Percentiles rank a stretch among this genome's conserved stretches.
These are phyloP conservation scores for Sphagnum magellanicum DNA, from an alignment of 228 moss, liverwort and hornwort genomes.

Conservation along the genomic window DNA sequence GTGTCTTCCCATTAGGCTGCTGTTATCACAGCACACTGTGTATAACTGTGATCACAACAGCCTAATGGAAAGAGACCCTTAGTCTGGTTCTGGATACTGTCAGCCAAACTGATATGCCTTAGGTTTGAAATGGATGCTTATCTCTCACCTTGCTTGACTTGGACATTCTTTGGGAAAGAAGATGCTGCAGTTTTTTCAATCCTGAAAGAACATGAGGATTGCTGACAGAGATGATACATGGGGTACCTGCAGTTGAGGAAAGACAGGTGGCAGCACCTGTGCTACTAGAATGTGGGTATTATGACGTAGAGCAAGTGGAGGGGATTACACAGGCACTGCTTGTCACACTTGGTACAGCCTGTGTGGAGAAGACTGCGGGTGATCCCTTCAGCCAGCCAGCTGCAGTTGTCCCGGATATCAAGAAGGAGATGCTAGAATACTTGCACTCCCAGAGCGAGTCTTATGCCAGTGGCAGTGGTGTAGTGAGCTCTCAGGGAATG, in stretches of 20 bases:
- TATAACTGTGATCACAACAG: too few relatives aligned
- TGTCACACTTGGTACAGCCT: constrained; percentile 70
- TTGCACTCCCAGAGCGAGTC: constrained; percentile 75
- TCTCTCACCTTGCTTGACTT: background rate
- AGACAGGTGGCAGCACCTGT: constrained; percentile 20
- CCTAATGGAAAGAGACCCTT: constrained; percentile 2
- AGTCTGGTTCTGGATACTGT: background rate
- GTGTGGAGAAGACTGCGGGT: constrained; percentile 85
- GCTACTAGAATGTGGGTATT: constrained; percentile 67
- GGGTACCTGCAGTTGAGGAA: constrained; percentile 19
- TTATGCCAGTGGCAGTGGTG: constrained; percentile 50
- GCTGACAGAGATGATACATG: background rate
- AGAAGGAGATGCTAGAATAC: constrained; percentile 81
- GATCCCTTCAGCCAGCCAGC: constrained; percentile 59
- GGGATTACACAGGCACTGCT: constrained; percentile 70
- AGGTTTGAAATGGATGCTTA: background rate
- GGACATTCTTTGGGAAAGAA: background rate
- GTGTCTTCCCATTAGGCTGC: too few relatives aligned
- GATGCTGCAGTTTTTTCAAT: too few relatives aligned
- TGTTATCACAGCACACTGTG: too few relatives aligned
- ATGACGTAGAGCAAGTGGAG: constrained; percentile 74
- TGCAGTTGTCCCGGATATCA: constrained; percentile 64
- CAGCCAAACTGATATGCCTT: background rate
- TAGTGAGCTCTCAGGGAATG: constrained; percentile 22
- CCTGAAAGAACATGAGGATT: too few relatives aligned